Evolutionary conservation across 2,329 filamentous ascomycete species (phyloP), one percentile per base, ranked within the genome.

Genomic region (Cytospora piceicola): DNA sequence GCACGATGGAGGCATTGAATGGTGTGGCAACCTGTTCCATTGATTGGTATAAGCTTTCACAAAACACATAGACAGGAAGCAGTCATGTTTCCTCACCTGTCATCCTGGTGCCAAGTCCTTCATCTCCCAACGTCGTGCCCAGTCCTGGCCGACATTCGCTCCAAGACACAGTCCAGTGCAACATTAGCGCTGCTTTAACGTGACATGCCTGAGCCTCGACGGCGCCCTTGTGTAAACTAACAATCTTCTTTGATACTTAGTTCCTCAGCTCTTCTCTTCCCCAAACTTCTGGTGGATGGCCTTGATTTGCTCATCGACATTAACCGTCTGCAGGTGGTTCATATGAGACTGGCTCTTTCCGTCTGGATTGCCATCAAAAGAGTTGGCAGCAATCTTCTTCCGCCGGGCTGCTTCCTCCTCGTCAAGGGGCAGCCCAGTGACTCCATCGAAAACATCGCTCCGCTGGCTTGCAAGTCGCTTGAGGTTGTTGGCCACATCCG

Each of bases 401-500:
- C 92, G 84, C 67, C 92, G 83, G 14, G 87, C 87, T 62, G 87
- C 80, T 73, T 92, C 91, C 75, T 96, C 93, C 70, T 92, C 88
- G 4, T 88, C 85, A 39, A 93, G 77, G 1, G 87, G 82, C 70
- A 89, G 83, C 1, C 90, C 90, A 0, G 89, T 89, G 20, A 86
- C 83, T 1, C 85, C 82, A 71, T 97, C 94, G 71, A 97, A 97
- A 22, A 97, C 86, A 73, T 97, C 94, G 70, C 86, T 90, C 56
- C 94, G 87, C 77, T 96, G 92, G 70, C 92, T 94, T 29, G 94
- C 93, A 60, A 98, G 83, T n/a, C 94, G 90, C 82, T 98, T 98
- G 69, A 98, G 85, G 75, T 98, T 97, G 76, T 93, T 94, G 60
- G 93, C 94, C 55, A 96, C 93, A 71, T 98, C 94, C 39, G 85